A percentile compares a stretch with the other conserved stretches of the same genome.
phyloP scores from a whole-genome alignment of 208 protist species.

The Leishmania gerbilli region DNA sequence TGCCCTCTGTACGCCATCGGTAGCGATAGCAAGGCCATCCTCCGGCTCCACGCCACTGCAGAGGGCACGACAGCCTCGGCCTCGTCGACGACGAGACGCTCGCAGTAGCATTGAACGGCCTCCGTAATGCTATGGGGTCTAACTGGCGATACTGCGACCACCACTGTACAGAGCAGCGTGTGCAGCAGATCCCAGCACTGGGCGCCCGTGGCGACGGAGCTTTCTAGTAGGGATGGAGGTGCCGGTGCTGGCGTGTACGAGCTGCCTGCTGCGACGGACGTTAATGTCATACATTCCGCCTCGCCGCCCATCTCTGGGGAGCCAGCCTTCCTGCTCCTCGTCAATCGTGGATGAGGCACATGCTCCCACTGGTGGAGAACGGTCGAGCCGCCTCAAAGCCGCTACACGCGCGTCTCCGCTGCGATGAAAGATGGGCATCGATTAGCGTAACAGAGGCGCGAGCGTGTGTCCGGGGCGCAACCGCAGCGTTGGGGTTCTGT shows the following conservation, averaged over 20 bases:
- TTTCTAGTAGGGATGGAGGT: conserved; percentile 9
- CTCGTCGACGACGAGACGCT: not conserved
- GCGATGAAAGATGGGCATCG: not conserved
- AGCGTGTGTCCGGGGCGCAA: not conserved
- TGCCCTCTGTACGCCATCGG: conserved; percentile 14
- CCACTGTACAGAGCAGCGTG: not conserved
- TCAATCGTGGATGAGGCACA: conserved; percentile 45
- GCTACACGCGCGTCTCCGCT: conserved; percentile 5
- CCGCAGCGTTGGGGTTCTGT: not conserved
- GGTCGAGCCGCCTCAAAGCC: conserved; percentile 20
- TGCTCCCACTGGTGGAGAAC: conserved; percentile 47
- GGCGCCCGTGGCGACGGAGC: conserved; percentile 10
- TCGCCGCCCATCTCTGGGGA: not conserved
- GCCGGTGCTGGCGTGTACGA: conserved; percentile 15
- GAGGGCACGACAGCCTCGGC: not conserved
- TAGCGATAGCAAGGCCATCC: not conserved
- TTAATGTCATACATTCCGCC: not conserved
- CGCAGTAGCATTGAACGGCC: not conserved
- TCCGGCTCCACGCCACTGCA: not conserved
- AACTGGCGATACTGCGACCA: not conserved
- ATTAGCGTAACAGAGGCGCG: not conserved
- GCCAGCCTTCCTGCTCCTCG: conserved; percentile 35
- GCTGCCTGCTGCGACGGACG: not conserved
- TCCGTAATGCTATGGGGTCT: not conserved
- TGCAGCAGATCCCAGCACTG: not conserved